Conservation (phyloP, 1,139 yeast genomes). For the Pichia sp. region DNA sequence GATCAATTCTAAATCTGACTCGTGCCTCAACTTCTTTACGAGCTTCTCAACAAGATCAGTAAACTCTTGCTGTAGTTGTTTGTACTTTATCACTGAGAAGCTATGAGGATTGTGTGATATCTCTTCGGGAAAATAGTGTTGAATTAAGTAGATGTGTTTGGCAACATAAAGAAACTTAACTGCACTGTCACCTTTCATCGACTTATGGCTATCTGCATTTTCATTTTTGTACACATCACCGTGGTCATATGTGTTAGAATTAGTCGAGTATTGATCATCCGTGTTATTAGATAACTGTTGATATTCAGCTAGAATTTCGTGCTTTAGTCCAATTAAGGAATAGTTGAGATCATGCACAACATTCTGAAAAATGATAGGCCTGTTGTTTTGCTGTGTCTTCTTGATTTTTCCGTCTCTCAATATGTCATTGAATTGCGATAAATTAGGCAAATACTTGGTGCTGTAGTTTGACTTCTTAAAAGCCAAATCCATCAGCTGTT, state of each 20-base stretch:
- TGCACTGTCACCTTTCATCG: conserved; percentile 5
- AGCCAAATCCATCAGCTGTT: conserved; percentile 19
- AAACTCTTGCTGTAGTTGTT: conserved; percentile 15
- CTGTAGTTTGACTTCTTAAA: conserved; percentile 24
- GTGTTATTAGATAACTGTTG: neutral
- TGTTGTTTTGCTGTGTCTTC: conserved; percentile 14
- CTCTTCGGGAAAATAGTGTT: conserved; percentile 16
- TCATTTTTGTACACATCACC: neutral
- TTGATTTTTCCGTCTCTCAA: conserved; percentile 5
- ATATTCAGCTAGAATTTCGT: conserved; percentile 1
- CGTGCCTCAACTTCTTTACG: conserved; percentile 16
- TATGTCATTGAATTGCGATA: conserved; percentile 12
- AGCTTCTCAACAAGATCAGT: conserved; percentile 15
- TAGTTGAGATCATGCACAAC: conserved; percentile 22
- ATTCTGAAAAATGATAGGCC: conserved; percentile 18
- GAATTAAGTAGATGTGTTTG: conserved; percentile 21
- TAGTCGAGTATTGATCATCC: neutral
- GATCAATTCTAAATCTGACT: conserved; percentile 25
- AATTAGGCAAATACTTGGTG: conserved; percentile 16
- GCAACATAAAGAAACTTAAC: conserved; percentile 12
- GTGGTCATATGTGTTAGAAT: neutral
- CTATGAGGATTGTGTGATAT: conserved; percentile 5
- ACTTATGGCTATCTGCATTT: conserved; percentile 2
- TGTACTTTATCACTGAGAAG: conserved; percentile 15
- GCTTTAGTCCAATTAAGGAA: conserved; percentile 15